These are phyloP conservation scores for Lophium mytilinum DNA, from an alignment of 495 filamentous ascomycete genomes.

Conservation along the genomic window DNA sequence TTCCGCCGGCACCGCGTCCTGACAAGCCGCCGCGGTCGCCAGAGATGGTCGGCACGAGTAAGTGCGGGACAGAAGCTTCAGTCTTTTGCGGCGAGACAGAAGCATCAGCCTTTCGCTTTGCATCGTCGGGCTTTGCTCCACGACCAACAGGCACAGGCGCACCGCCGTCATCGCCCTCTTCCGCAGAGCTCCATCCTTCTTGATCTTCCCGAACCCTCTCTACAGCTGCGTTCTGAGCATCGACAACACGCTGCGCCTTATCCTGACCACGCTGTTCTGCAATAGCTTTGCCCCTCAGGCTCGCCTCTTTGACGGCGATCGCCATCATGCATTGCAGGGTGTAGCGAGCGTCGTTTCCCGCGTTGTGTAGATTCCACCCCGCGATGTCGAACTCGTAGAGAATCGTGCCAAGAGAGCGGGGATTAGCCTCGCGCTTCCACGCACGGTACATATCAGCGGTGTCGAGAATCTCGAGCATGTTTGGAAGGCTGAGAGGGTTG, in stretches of 20 bases:
- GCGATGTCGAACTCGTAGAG: constrained; percentile 55
- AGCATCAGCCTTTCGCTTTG: too few species aligned
- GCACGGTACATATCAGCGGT: constrained; percentile 59
- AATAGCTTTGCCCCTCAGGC: constrained; percentile 4
- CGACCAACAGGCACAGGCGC: neutral
- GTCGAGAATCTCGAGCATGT: constrained; percentile 59
- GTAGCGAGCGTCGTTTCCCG: constrained; percentile 87
- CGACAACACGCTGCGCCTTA: constrained; percentile 7
- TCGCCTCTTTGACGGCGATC: constrained; percentile 36
- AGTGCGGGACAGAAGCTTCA: too few species aligned
- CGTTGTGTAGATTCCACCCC: constrained; percentile 71
- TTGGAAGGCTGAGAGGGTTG: constrained; percentile 42
- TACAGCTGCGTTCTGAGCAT: constrained; percentile 7
- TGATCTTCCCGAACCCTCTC: constrained; percentile 10
- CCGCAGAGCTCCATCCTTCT: constrained; percentile 19
- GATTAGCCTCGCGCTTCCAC: constrained; percentile 41
- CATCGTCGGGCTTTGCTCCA: too few species aligned
- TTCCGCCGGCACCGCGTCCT: neutral
- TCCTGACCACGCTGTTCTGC: constrained; percentile 5
- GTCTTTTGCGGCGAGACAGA: too few species aligned
- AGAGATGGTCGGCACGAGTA: neutral
- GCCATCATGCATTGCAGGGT: constrained; percentile 68
- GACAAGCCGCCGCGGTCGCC: neutral
- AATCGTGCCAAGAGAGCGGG: constrained; percentile 50
- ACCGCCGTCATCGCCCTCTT: constrained; percentile 15